These are phyloP conservation scores for Suhomyces ambrosiae DNA, from an alignment of 1,139 yeast genomes.

Conservation along the genomic window DNA sequence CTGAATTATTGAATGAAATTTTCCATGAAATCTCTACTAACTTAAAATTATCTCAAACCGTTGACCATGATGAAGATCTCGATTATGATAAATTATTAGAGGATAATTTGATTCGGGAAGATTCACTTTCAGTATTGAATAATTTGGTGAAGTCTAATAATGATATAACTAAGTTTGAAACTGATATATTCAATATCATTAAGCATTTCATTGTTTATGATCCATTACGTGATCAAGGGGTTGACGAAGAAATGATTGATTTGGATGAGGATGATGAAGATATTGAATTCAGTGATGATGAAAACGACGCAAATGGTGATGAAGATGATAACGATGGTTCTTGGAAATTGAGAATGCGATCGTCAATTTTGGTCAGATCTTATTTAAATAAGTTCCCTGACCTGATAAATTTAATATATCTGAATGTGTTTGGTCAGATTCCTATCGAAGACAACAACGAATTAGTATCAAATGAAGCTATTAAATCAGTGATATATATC, in stretches of 20 bases:
- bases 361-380: conserved; percentile 49
- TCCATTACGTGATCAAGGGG: conserved; percentile 48
- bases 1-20: conserved; percentile 12
- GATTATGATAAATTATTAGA: conserved; percentile 43
- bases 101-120: conserved; percentile 46
- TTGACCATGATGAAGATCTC: conserved; percentile 46
- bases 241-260: conserved; percentile 31
- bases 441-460: conserved; percentile 43
- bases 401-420: conserved; percentile 13
- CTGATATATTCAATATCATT: conserved; percentile 36
- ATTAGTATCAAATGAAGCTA: conserved; percentile 41
- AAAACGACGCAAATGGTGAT: conserved; percentile 41
- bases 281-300: conserved; percentile 43
- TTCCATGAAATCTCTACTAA: conserved; percentile 17
- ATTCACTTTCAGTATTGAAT: conserved; percentile 47
- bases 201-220: conserved; percentile 53
- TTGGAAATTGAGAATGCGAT: conserved; percentile 67
- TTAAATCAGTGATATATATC: conserved; percentile 34
- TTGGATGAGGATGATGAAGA: conserved; percentile 34
- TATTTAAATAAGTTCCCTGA: conserved; percentile 40
- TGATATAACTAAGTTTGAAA: conserved; percentile 7
- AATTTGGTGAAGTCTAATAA: conserved; percentile 26
- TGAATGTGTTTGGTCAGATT: conserved; percentile 9
- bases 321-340: conserved; percentile 57
- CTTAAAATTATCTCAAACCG: conserved; percentile 32